phyloP scores from a whole-genome alignment of 2,329 filamentous ascomycete species.

The Fusarium caatingaense region DNA sequence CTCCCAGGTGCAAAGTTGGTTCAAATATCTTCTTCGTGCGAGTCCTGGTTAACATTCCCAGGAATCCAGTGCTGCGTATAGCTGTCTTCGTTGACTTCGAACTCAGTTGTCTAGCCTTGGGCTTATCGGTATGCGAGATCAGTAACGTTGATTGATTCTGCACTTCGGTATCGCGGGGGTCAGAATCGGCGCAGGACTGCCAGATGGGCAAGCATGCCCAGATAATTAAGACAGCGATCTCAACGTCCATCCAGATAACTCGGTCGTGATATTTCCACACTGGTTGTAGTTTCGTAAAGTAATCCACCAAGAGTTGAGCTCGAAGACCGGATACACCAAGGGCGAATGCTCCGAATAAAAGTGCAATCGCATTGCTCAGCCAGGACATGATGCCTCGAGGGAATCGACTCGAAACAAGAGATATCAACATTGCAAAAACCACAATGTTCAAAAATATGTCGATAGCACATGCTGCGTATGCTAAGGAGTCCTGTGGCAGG shows the following conservation, averaged over 20 bases:
- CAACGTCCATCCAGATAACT: conserved; percentile 58
- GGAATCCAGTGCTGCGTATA: neutral
- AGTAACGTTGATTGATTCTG: conserved; percentile 34
- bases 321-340: conserved; percentile 52
- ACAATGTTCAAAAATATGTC: conserved; percentile 60
- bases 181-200: conserved; percentile 21
- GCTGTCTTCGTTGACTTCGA: neutral
- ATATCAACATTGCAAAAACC: conserved; percentile 58
- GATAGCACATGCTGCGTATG: conserved; percentile 57
- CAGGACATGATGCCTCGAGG: conserved; percentile 57
- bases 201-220: conserved; percentile 57
- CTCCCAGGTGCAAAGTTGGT: conserved; percentile 45
- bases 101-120: neutral
- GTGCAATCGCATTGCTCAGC: conserved; percentile 56
- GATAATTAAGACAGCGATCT: conserved; percentile 56
- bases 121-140: neutral
- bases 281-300: conserved; percentile 52
- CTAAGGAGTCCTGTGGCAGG: conserved; percentile 46
- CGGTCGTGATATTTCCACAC: conserved; percentile 57
- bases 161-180: conserved; percentile 1
- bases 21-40: conserved; percentile 44
- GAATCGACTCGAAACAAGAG: conserved; percentile 53
- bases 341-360: conserved; percentile 58
- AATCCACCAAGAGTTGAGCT: conserved; percentile 48
- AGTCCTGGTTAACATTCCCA: conserved; percentile 8